Conservation (phyloP, 129 eudicot species). For the Mikania micrantha region DNA sequence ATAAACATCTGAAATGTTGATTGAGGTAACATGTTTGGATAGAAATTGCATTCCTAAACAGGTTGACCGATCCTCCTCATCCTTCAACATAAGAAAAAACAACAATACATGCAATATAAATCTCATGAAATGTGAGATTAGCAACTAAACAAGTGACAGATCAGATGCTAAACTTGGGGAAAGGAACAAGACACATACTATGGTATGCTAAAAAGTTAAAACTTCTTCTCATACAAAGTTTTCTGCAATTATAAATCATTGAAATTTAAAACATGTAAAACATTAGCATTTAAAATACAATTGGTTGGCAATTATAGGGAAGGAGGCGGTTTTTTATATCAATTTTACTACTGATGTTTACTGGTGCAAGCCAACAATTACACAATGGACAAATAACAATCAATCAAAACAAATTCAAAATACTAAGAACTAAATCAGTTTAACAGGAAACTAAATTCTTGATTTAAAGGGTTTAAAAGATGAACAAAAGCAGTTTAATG, state of each 20-base stretch:
- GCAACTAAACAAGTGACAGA: neutral
- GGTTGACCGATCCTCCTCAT: slow-evolving; percentile 35
- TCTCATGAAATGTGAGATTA: neutral
- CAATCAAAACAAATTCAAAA: slow-evolving; percentile 1
- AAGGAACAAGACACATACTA: neutral
- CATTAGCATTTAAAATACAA: neutral
- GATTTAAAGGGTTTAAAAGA: neutral
- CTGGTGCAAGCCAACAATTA: neutral
- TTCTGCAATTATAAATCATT: neutral
- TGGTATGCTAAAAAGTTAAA: neutral
- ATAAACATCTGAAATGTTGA: slow-evolving; percentile 58
- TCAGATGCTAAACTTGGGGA: neutral
- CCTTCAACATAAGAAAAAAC: slow-evolving; percentile 26
- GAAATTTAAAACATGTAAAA: neutral
- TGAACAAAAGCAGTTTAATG: slow-evolving; percentile 2
- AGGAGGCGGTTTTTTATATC: neutral
- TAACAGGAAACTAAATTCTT: neutral
- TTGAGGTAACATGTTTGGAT: slow-evolving; percentile 39
- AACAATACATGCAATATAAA: slow-evolving; percentile 13
- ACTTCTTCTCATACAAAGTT: neutral
- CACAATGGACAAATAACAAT: neutral
- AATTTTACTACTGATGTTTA: neutral
- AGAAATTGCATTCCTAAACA: slow-evolving; percentile 51
- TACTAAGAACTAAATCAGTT: neutral
- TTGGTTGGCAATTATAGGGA: neutral